A percentile compares a stretch with the other conserved stretches of the same genome.
These are phyloP conservation scores for Lupinus albus DNA, from an alignment of 306 rosid species.

Conservation along the genomic window DNA sequence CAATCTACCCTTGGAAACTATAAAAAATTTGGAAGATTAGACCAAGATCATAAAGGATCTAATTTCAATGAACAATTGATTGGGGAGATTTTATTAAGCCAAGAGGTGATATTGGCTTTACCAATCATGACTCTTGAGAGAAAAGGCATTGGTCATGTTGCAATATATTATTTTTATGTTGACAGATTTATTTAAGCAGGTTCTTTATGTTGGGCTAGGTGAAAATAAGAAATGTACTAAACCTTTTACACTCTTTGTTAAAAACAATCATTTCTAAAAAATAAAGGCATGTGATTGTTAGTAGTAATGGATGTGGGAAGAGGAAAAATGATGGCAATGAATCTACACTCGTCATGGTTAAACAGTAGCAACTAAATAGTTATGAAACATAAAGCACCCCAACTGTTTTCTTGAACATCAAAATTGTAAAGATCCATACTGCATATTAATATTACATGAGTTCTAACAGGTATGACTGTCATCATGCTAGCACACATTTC, in stretches of 20 bases:
- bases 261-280: conserved; percentile 28
- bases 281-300: conserved; percentile 9
- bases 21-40: too few species aligned
- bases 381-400: conserved; percentile 14
- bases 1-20: too few species aligned
- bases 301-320: not conserved
- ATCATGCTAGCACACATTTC: conserved; percentile 10
- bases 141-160: not conserved
- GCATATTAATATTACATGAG: conserved; percentile 1
- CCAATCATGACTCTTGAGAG: not conserved
- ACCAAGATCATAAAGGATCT: not conserved
- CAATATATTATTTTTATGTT: not conserved
- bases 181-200: not conserved
- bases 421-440: conserved; percentile 14
- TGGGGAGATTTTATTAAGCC: conserved; percentile 1
- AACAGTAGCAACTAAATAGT: conserved; percentile 6
- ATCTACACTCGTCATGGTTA: not conserved
- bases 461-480: not conserved
- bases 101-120: conserved; percentile 1
- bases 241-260: conserved; percentile 22
- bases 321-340: conserved; percentile 25
- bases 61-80: not conserved
- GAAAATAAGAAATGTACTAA: not conserved
- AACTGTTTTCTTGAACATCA: conserved; percentile 15
- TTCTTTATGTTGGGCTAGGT: not conserved